Evolutionary conservation across 192 early-diverging fungal species (phyloP), one percentile per base, ranked within the genome.

Genomic region (Backusella tuberculispora): DNA sequence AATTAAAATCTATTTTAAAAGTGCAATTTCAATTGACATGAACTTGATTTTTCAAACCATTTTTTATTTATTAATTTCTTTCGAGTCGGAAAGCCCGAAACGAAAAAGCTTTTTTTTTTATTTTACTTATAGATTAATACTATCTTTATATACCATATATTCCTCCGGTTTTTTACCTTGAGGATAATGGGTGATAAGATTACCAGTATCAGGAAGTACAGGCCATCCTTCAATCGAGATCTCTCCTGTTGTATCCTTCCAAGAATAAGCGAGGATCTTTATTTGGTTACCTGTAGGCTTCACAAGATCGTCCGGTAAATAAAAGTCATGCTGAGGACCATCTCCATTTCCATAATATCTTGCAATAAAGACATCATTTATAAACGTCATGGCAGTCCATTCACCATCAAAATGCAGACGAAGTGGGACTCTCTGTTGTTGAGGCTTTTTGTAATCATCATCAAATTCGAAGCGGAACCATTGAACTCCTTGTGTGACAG

Each of bases 341-440:
- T 91, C 90, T 9, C 84, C 85, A 73, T 88, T 86, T 5, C 93
- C 92, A 76, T 87, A 88, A 79, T 93, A 93, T 48, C 91, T 87
- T 12, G 81, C 90, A 60, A 95, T 81, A 64, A 95, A 81, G 4
- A 87, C 75, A 42, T 83, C 88, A 70, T 94, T 93, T 29, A 94
- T 77, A 80, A 86, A 89, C 19, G 94, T 81, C 78, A 90, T 88
- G 19, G 88, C 88, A 5, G 89, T 91, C 44, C 84, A 91, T 67
- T 80, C 80, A n/a, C 95, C 95, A 29, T 82, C 76, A 26, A 95
- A 65, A 63, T 85, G 80, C 40, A 94, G 76, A 41, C 90, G 85
- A 44, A 94, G 80, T 1, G 95, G 93, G 12, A 89, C 82, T 5
- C 79, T 78, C 1, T 76, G 12, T 75, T 82, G 14, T 0, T 47